Conservation (phyloP, 2,329 filamentous ascomycete genomes). For the Alternaria brassicicola region DNA sequence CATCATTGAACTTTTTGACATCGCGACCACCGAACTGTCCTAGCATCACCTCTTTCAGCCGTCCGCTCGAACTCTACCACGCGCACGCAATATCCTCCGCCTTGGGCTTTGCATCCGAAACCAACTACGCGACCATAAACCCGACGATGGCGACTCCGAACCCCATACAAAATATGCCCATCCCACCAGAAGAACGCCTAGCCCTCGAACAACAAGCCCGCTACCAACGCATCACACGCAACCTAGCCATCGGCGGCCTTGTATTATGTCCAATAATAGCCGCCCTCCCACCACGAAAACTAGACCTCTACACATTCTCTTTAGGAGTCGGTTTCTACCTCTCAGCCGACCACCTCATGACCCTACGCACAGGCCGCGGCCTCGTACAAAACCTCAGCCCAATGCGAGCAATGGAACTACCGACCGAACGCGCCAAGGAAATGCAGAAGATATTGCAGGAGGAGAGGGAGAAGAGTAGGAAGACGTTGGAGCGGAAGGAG, state of each 20-base stretch:
- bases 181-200: slow-evolving; percentile 44
- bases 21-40: slow-evolving; percentile 2
- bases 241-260: slow-evolving; percentile 56
- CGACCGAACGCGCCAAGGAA: slow-evolving; percentile 48
- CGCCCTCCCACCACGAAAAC: slow-evolving; percentile 64
- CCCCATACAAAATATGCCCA: slow-evolving; percentile 23
- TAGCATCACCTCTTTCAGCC: not conserved
- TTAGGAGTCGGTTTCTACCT: slow-evolving; percentile 57
- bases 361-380: slow-evolving; percentile 49
- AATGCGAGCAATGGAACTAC: slow-evolving; percentile 28
- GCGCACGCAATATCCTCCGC: not conserved
- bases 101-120: not conserved
- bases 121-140: slow-evolving; percentile 6
- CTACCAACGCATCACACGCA: slow-evolving; percentile 48
- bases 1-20: slow-evolving; percentile 40
- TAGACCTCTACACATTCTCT: slow-evolving; percentile 65
- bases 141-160: slow-evolving; percentile 33
- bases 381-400: slow-evolving; percentile 43
- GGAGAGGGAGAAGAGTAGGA: slow-evolving; percentile 42
- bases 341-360: slow-evolving; percentile 57
- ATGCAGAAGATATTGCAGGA: slow-evolving; percentile 47
- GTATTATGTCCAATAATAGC: slow-evolving; percentile 62
- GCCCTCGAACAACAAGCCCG: slow-evolving; percentile 40
- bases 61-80: not conserved
- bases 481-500: slow-evolving; percentile 34